Conservation (phyloP, 176 grass and related monocot species). For the Bolboschoenus planiculmis region DNA sequence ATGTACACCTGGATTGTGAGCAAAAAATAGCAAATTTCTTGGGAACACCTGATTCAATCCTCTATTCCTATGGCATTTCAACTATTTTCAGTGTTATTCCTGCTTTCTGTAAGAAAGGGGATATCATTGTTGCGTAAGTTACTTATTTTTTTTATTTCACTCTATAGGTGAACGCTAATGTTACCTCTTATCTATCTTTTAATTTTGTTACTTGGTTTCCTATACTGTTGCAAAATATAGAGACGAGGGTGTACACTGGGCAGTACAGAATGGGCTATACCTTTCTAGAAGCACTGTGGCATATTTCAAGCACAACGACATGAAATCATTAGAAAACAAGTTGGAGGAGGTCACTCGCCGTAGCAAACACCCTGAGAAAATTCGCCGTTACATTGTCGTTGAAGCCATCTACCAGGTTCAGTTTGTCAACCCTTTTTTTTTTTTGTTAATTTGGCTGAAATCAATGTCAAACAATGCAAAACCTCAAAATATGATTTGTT, state of each 20-base stretch:
- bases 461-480: background rate
- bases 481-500: background rate
- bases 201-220: background rate
- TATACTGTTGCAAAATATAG: constrained; percentile 33
- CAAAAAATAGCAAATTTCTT: constrained; percentile 79
- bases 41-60: constrained; percentile 77
- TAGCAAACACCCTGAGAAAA: constrained; percentile 74
- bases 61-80: constrained; percentile 94
- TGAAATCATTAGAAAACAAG: constrained; percentile 68
- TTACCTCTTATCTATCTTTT: background rate
- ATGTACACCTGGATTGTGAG: constrained; percentile 97
- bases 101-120: constrained; percentile 97
- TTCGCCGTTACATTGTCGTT: constrained; percentile 95
- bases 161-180: background rate
- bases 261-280: constrained; percentile 86
- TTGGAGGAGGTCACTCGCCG: constrained; percentile 70
- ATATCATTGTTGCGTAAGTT: constrained; percentile 91
- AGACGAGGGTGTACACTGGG: constrained; percentile 94
- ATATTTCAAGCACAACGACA: constrained; percentile 99
- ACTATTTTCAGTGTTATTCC: constrained; percentile 98
- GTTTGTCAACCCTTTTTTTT: constrained; percentile 5
- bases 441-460: constrained; percentile 19
- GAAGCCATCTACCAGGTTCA: constrained; percentile 92
- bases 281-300: constrained; percentile 87
- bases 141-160: constrained; percentile 8